These are phyloP conservation scores for Taphrina pruni DNA, from an alignment of 1,139 yeast genomes.

Conservation along the genomic window DNA sequence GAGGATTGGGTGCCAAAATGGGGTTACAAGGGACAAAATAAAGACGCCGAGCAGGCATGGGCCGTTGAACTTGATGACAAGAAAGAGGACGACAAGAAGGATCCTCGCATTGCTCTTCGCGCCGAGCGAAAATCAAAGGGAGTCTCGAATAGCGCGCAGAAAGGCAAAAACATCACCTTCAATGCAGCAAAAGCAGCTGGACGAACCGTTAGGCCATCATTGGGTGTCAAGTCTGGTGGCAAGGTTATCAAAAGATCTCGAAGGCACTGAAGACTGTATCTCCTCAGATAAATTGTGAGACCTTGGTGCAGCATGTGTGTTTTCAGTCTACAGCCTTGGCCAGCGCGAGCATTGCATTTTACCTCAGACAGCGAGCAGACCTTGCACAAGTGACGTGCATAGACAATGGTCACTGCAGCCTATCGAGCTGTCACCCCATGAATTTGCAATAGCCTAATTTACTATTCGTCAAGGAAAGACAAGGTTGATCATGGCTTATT, in stretches of 20 bases:
- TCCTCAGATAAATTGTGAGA: too few species aligned
- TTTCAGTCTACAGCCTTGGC: neutral
- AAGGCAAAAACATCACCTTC: constrained; percentile 30
- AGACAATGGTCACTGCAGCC: too few species aligned
- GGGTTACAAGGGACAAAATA: constrained; percentile 96
- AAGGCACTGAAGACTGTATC: constrained; percentile 14
- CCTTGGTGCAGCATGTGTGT: neutral
- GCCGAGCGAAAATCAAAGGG: constrained; percentile 50
- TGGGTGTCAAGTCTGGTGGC: constrained; percentile 30
- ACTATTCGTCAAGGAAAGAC: too few species aligned
- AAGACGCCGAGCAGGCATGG: constrained; percentile 89
- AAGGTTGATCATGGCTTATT: too few species aligned
- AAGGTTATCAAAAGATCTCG: constrained; percentile 38
- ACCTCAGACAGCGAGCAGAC: neutral
- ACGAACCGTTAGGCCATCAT: constrained; percentile 6
- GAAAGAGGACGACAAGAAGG: constrained; percentile 42
- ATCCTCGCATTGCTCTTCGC: constrained; percentile 38
- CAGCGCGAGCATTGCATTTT: constrained; percentile 2
- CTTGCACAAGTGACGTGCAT: too few species aligned
- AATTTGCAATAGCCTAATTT: too few species aligned
- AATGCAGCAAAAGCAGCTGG: constrained; percentile 17
- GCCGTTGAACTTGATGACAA: constrained; percentile 89
- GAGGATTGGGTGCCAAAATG: constrained; percentile 98
- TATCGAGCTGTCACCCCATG: too few species aligned
- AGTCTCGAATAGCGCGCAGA: constrained; percentile 30